Evolutionary conservation across 2,329 filamentous ascomycete genomes (phyloP).

Genomic region (Xylariaceae sp.): DNA sequence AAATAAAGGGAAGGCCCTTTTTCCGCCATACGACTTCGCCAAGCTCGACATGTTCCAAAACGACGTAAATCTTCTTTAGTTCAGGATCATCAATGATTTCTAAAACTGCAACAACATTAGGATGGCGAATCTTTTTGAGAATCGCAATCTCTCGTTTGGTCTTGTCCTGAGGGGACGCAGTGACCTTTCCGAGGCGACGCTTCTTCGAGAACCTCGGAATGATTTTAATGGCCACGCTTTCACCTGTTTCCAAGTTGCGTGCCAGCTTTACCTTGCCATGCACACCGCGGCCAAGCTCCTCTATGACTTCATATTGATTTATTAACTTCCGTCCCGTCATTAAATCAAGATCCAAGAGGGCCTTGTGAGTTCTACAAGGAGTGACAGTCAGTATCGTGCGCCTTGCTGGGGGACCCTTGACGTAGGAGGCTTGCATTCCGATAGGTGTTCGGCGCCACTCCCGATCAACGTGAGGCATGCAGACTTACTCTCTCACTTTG

Average conservation of each 20-base stretch:
- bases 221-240: constrained; percentile 95
- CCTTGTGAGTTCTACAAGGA: constrained; percentile 69
- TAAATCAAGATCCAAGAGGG: constrained; percentile 81
- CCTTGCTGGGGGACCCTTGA: not conserved
- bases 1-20: constrained; percentile 78
- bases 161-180: constrained; percentile 65
- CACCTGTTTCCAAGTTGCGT: constrained; percentile 67
- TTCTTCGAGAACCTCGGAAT: constrained; percentile 94
- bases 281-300: constrained; percentile 91
- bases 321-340: constrained; percentile 91
- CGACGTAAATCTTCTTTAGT: constrained; percentile 96
- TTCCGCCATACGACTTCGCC: constrained; percentile 94
- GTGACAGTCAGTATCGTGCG: constrained; percentile 10
- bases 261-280: constrained; percentile 98
- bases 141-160: constrained; percentile 97
- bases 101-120: constrained; percentile 91
- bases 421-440: no score
- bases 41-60: constrained; percentile 88
- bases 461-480: constrained; percentile 5
- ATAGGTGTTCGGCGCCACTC: not conserved
- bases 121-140: constrained; percentile 93
- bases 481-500: constrained; percentile 68
- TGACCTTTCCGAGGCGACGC: constrained; percentile 80
- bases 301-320: constrained; percentile 95
- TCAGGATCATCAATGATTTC: constrained; percentile 98